These are phyloP conservation scores for Tetrastigma voinierianum DNA, from an alignment of 164 flowering plant genomes.

Conservation along the genomic window DNA sequence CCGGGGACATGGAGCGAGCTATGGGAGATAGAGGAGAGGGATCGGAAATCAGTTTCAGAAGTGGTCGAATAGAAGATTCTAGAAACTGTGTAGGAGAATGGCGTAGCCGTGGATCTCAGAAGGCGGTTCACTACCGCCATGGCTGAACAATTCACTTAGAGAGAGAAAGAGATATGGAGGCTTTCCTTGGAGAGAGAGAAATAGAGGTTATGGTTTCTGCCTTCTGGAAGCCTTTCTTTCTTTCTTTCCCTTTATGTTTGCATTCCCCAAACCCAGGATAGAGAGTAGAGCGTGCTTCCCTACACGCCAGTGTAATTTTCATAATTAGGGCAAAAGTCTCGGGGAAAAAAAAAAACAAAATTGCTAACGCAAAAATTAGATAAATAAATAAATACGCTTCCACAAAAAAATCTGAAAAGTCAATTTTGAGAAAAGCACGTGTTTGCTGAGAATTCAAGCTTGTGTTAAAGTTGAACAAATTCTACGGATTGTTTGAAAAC, in stretches of 20 bases:
- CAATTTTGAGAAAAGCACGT: too few relatives aligned
- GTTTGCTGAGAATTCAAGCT: too few relatives aligned
- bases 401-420: too few relatives aligned
- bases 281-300: too few relatives aligned
- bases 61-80: constrained; percentile 17
- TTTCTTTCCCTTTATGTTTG: not conserved
- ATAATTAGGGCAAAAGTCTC: too few relatives aligned
- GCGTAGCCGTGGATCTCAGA: constrained; percentile 13
- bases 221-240: not conserved
- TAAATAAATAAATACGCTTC: too few relatives aligned
- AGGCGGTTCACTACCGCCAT: constrained; percentile 50
- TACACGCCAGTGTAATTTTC: too few relatives aligned
- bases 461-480: too few relatives aligned
- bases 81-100: constrained; percentile 6
- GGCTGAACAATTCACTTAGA: not conserved
- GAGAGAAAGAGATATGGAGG: constrained; percentile 1
- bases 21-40: constrained; percentile 17
- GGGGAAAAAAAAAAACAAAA: too few relatives aligned
- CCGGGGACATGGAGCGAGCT: constrained; percentile 12
- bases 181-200: not conserved
- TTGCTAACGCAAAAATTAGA: too few relatives aligned
- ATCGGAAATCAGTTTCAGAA: constrained; percentile 27
- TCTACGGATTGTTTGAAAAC: too few relatives aligned
- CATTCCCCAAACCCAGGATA: not conserved
- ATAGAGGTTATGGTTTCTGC: too few relatives aligned